Evolutionary conservation across 495 filamentous ascomycete species (phyloP).

Genomic region (Parmelia sp.): DNA sequence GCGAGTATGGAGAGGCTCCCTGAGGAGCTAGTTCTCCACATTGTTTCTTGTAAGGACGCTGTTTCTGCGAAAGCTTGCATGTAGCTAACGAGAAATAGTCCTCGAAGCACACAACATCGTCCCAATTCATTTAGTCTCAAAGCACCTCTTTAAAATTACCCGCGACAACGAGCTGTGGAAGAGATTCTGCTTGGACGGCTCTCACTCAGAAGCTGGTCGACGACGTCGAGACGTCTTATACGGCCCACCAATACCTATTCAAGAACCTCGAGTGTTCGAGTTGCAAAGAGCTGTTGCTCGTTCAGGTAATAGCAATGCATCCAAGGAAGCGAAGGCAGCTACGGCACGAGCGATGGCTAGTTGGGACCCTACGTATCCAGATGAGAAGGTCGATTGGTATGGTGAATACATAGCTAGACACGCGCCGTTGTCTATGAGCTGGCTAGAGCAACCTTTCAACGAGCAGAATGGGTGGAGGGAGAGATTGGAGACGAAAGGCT

Average conservation of each 20-base stretch:
- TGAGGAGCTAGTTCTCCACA: slow-evolving; percentile 70
- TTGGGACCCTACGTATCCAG: slow-evolving; percentile 74
- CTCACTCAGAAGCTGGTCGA: slow-evolving; percentile 47
- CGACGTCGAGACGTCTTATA: slow-evolving; percentile 37
- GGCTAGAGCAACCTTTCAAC: slow-evolving; percentile 58
- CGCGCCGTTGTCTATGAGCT: slow-evolving; percentile 64
- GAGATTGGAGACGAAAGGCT: slow-evolving; percentile 53
- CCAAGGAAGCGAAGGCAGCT: slow-evolving; percentile 29
- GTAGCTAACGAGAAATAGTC: slow-evolving; percentile 40
- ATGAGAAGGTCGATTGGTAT: slow-evolving; percentile 70
- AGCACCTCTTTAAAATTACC: slow-evolving; percentile 57
- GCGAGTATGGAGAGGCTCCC: slow-evolving; percentile 56
- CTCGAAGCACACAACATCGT: slow-evolving; percentile 64
- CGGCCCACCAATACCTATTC: slow-evolving; percentile 29
- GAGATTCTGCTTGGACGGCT: slow-evolving; percentile 64
- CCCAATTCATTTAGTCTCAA: slow-evolving; percentile 63
- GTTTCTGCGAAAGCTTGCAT: slow-evolving; percentile 1
- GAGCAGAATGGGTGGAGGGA: slow-evolving; percentile 30
- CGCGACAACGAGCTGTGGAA: slow-evolving; percentile 76
- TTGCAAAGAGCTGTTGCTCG: slow-evolving; percentile 34
- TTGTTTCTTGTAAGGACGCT: slow-evolving; percentile 57
- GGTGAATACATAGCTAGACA: slow-evolving; percentile 81
- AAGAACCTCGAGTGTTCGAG: slow-evolving; percentile 31
- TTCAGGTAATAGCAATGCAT: slow-evolving; percentile 20
- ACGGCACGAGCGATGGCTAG: slow-evolving; percentile 54